Evolutionary conservation across 306 rosid species (phyloP), one percentile per base, ranked within the genome.

Genomic region (Morella rubra): DNA sequence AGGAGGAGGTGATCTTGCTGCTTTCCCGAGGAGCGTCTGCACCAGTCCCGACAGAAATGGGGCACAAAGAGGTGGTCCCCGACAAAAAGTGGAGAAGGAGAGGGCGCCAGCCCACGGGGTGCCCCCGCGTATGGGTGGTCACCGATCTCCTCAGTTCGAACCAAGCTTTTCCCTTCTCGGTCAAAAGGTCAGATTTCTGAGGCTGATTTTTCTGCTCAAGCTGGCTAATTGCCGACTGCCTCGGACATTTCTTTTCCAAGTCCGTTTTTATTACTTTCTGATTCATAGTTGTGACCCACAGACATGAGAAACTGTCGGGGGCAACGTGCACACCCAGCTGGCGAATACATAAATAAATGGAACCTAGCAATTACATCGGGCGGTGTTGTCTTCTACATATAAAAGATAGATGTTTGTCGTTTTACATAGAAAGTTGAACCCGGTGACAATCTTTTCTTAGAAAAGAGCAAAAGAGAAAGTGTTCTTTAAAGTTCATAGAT

Each of bases 321-420:
- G 40, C 46, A 75, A 76, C 76, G 42, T 5, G 70, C 76, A 56
- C 16, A 11, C 4, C 86, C 84, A 76, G 78, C 76, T 76, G 79
- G 74, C 54, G 22, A 27, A 32, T 12, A 19, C 42, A 69, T 47
- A 61, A 72, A 24, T 44, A 44, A 60, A 24, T 52, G 37, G 37
- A 60, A 61, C 37, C 42, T 13, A 12, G 70, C 85, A 69, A 22
- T 45, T 60, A 60, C 47, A 40, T 40, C 73, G 77, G 76, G 64
- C 70, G 15, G 64, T 54, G 73, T 44, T 44, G 44, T 69, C 41
- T 74, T 1, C n/a, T 16, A 49, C 24, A 20, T 47, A 16, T 40
- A 37, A 37, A 41, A n/a, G 50, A 42, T 32, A 24, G 32, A 32
- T 10, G 0, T 66, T 32, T 15, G 5, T 37, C 7, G 5, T 62